Percentiles rank a stretch among this genome's conserved stretches.
phyloP scores from a whole-genome alignment of 306 rosid species.

The Castanea sativa region DNA sequence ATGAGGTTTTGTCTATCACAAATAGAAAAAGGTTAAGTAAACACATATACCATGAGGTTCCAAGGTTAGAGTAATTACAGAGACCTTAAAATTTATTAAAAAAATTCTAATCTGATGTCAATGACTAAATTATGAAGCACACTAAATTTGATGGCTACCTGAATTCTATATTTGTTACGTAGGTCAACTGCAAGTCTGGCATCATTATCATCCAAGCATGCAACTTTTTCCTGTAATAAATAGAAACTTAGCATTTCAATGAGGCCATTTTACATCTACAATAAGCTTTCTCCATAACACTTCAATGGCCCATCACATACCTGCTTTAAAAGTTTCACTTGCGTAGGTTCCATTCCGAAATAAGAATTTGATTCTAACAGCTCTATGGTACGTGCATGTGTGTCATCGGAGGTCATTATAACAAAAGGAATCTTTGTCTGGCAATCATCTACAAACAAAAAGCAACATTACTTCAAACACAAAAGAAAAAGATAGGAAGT shows the following conservation, averaged over 20 bases:
- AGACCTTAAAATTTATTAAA: background rate
- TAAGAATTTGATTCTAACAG: constrained; percentile 78
- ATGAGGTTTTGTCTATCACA: constrained; percentile 89
- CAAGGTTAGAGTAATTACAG: background rate
- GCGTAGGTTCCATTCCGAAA: constrained; percentile 89
- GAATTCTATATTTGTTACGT: constrained; percentile 73
- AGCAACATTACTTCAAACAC: constrained; percentile 23
- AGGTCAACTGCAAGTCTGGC: constrained; percentile 92
- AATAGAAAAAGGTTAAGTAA: constrained; percentile 29
- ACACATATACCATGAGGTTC: constrained; percentile 12
- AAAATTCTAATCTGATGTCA: background rate
- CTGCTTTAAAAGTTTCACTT: constrained; percentile 97
- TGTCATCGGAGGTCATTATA: constrained; percentile 97
- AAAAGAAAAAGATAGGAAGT: constrained; percentile 6
- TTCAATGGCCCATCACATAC: constrained; percentile 28
- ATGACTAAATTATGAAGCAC: constrained; percentile 1
- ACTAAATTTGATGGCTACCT: constrained; percentile 46
- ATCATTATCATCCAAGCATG: constrained; percentile 91
- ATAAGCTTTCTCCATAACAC: constrained; percentile 15
- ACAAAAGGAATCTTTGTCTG: constrained; percentile 62
- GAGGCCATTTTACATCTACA: constrained; percentile 17
- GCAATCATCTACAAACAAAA: constrained; percentile 49
- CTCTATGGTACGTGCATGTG: constrained; percentile 68
- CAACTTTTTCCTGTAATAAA: constrained; percentile 88
- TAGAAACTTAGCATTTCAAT: constrained; percentile 1